phyloP scores from a whole-genome alignment of 2,329 filamentous ascomycete species.

The Chaetomiaceae sp. region DNA sequence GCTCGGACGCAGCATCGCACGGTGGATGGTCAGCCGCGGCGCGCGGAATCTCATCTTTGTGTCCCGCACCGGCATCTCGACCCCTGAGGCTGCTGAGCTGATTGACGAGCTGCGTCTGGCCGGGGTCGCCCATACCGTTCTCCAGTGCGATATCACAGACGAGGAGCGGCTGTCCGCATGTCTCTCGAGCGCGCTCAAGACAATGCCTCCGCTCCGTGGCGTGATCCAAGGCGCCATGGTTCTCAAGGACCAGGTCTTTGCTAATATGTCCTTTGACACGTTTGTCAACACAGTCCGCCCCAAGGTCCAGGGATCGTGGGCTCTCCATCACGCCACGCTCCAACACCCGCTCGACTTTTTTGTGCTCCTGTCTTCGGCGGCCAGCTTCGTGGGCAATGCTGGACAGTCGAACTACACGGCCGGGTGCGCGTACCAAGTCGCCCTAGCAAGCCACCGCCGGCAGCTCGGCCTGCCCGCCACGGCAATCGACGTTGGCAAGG shows the following conservation, averaged over 20 bases:
- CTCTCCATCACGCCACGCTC: slow-evolving; percentile 8
- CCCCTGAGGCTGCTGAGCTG: neutral
- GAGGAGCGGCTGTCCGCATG: too few relatives aligned
- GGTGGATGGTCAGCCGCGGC: slow-evolving; percentile 33
- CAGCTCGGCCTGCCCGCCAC: neutral
- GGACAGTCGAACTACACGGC: slow-evolving; percentile 35
- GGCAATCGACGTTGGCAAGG: too few relatives aligned
- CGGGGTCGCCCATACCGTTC: too few relatives aligned
- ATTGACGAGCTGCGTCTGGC: neutral
- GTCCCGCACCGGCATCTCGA: slow-evolving; percentile 27
- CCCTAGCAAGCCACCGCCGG: slow-evolving; percentile 29
- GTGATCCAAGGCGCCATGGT: neutral
- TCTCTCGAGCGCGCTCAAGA: neutral
- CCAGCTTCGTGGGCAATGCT: slow-evolving; percentile 31
- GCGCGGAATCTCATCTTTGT: slow-evolving; percentile 33
- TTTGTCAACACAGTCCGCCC: too few relatives aligned
- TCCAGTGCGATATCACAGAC: neutral
- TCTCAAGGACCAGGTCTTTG: neutral
- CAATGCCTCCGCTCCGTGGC: neutral
- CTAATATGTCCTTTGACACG: neutral
- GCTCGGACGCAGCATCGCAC: slow-evolving; percentile 31
- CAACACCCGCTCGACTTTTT: slow-evolving; percentile 37
- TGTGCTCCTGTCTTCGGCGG: slow-evolving; percentile 30
- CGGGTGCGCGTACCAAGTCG: slow-evolving; percentile 34
- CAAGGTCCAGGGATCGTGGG: slow-evolving; percentile 18